Conservation (phyloP, 768 basidiomycete species). For the Lactarius vividus region DNA sequence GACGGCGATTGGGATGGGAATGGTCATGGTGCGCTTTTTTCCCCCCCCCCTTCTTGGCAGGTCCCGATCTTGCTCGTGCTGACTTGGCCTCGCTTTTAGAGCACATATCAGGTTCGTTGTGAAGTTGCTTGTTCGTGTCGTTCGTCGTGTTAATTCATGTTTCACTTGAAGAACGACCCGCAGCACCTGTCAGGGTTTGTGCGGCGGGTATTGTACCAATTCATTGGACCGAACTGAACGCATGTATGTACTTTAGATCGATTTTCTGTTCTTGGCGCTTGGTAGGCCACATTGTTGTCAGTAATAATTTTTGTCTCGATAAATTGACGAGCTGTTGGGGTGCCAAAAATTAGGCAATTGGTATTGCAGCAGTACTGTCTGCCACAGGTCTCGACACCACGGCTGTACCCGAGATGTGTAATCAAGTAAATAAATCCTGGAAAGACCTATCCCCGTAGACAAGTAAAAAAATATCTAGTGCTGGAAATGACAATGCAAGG, state of each 20-base stretch:
- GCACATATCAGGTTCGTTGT: constrained; percentile 59
- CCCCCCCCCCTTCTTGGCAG: neutral
- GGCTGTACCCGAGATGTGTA: too few relatives aligned
- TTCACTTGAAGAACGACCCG: constrained; percentile 53
- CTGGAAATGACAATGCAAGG: too few relatives aligned
- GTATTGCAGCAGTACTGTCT: too few relatives aligned
- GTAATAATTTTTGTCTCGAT: neutral
- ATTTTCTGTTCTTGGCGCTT: neutral
- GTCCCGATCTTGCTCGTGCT: constrained; percentile 4
- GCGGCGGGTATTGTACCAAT: constrained; percentile 79
- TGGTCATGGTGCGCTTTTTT: constrained; percentile 71
- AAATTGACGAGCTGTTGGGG: too few relatives aligned
- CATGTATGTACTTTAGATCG: neutral
- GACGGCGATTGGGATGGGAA: constrained; percentile 77
- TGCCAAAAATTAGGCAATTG: too few relatives aligned
- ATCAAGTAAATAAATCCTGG: too few relatives aligned
- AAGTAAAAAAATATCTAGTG: too few relatives aligned
- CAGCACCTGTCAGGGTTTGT: constrained; percentile 84
- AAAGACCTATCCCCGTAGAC: too few relatives aligned
- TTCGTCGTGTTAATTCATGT: neutral
- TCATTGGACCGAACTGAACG: constrained; percentile 76
- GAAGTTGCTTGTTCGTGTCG: neutral
- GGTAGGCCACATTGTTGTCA: neutral
- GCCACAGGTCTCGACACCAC: too few relatives aligned
- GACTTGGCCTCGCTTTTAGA: constrained; percentile 15